Base-by-base conservation (phyloP, 768 basidiomycete species). In the Lentinula guzmanii region DNA sequence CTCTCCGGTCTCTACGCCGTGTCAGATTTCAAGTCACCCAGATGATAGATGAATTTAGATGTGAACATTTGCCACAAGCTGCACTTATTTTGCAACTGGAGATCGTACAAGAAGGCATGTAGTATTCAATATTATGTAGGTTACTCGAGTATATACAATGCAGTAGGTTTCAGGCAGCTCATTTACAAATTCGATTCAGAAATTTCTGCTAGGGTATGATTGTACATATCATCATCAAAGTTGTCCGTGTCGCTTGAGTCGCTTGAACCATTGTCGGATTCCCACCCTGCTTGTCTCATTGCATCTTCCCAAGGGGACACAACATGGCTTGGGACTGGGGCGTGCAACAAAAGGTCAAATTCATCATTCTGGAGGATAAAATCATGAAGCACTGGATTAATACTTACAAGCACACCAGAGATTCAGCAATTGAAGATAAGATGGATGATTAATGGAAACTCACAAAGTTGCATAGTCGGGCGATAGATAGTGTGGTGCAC, bases 401-500 rank as follows among this genome's bases (percentile, higher is more conserved):
- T 35, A 18, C 59, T 60, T n/a, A 37, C 28, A 28, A 28, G 28
- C 28, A 28, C 28, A 28, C 3, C 28, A 28, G 3, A 28, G 28
- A 35, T n/a, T n/a, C 4, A 53, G 18, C 31, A 53, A n/a, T 31
- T 15, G 34, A 39, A 21, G n/a, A 5, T 4, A 8, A 3, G 34
- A 31, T 18, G 2, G 35, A 37, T 21, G 9, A 18, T 9, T 3
- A 28, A 28, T 39, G 21, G 8, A 41, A 41, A 11, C 55, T 43
- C 39, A 56, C 69, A 65, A 61, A 48, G 60, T 56, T 1, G 62
- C 39, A 28, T 63, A 33, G 24, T 66, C 63, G 1, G 65, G 59
- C 34, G 64, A 63, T 3, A 67, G 64, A 42, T 67, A 68, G 55
- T 69, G 69, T 31, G 63, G 28, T 1, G 69, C 69, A 42, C 62